Conservation (phyloP, 805 yeast species). For the Saccharomycopsis sp. region DNA sequence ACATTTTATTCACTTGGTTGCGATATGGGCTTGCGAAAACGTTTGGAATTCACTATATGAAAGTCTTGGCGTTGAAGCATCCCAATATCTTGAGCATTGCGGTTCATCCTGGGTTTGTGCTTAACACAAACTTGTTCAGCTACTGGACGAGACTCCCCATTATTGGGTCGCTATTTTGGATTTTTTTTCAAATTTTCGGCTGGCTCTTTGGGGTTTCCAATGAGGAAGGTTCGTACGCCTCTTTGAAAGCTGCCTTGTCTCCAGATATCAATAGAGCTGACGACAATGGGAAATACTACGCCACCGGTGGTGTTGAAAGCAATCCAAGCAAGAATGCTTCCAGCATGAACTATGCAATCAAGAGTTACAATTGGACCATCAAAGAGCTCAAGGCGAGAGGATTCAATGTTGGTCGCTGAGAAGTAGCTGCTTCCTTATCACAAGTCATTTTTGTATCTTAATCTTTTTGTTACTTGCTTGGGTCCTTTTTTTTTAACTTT, state of each 20-base stretch:
- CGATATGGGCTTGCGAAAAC: constrained; percentile 73
- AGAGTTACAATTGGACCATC: constrained; percentile 76
- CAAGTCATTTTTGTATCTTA: too few relatives aligned
- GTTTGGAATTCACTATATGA: constrained; percentile 66
- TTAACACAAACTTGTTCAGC: constrained; percentile 66
- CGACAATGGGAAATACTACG: constrained; percentile 64
- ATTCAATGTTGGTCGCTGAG: constrained; percentile 26
- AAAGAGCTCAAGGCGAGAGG: constrained; percentile 50
- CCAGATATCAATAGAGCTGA: constrained; percentile 37
- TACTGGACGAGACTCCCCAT: constrained; percentile 74
- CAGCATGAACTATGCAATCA: constrained; percentile 50
- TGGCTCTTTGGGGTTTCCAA: constrained; percentile 59
- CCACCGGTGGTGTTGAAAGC: constrained; percentile 48
- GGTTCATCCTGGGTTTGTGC: constrained; percentile 81
- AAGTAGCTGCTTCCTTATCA: too few relatives aligned
- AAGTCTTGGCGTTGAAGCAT: constrained; percentile 52
- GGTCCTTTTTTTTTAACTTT: too few relatives aligned
- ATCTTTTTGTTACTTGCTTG: too few relatives aligned
- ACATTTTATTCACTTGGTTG: constrained; percentile 64
- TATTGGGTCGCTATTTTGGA: constrained; percentile 68
- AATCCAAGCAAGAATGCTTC: constrained; percentile 51
- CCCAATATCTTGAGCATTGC: constrained; percentile 57
- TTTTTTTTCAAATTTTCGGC: constrained; percentile 60
- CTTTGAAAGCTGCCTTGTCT: constrained; percentile 54
- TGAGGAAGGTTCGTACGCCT: constrained; percentile 62